Conservation (phyloP, 179 eudicot species). For the Nepenthes alata region DNA sequence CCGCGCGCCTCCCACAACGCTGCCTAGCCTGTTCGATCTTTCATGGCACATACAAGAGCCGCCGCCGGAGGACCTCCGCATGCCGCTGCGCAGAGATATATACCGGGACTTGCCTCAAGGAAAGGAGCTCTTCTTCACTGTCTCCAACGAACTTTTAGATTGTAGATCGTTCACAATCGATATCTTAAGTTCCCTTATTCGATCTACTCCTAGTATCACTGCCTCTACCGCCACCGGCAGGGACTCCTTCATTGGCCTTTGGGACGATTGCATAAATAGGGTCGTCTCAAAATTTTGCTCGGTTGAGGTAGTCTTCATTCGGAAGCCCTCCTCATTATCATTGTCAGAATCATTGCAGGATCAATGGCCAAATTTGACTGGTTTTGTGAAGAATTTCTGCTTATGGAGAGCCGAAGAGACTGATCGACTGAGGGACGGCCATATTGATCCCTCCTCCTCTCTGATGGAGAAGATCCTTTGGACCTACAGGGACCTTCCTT, state of each 20-base stretch:
- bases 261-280: conserved; percentile 84
- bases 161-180: conserved; percentile 49
- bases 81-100: conserved; percentile 49
- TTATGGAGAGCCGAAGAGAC: conserved; percentile 79
- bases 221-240: conserved; percentile 26
- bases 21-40: conserved; percentile 58
- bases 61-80: conserved; percentile 51
- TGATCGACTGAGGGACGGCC: conserved; percentile 38
- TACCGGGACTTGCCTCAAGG: conserved; percentile 66
- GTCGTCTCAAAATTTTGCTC: conserved; percentile 54
- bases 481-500: conserved; percentile 59
- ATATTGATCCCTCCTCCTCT: conserved; percentile 34
- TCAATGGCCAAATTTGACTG: conserved; percentile 65
- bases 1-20: conserved; percentile 32
- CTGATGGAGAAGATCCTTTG: conserved; percentile 50
- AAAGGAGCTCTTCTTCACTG: conserved; percentile 51
- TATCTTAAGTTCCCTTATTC: conserved; percentile 40
- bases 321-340: conserved; percentile 24
- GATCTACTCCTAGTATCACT: conserved; percentile 31
- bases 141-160: conserved; percentile 38
- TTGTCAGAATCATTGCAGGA: conserved; percentile 17
- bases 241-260: conserved; percentile 60
- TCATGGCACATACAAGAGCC: conserved; percentile 74
- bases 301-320: conserved; percentile 30
- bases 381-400: conserved; percentile 45